phyloP scores from a whole-genome alignment of 2,329 filamentous ascomycete genomes.

The Colletotrichum higginsianum region DNA sequence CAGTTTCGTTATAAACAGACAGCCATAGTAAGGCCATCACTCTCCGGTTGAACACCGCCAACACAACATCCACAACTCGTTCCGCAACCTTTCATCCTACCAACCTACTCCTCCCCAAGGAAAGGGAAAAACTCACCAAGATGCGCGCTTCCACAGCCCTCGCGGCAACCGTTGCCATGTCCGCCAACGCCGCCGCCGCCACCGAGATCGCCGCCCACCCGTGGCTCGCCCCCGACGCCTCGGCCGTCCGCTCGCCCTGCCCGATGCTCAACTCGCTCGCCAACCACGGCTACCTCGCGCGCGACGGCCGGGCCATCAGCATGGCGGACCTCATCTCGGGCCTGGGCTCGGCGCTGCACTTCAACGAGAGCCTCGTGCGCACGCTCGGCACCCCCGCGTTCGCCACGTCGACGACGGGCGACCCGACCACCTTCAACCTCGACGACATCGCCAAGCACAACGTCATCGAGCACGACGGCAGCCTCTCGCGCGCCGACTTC shows the following conservation, averaged over 20 bases:
- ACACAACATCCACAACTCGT: neutral
- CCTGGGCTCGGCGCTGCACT: slow-evolving; percentile 43
- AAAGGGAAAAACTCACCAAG: neutral
- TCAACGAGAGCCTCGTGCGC: slow-evolving; percentile 38
- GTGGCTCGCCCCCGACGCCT: slow-evolving; percentile 26
- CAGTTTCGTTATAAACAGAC: neutral
- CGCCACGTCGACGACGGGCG: slow-evolving; percentile 41
- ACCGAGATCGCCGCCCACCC: slow-evolving; percentile 18
- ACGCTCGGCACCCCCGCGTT: slow-evolving; percentile 55
- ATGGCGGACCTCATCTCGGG: slow-evolving; percentile 42
- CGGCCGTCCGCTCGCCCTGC: slow-evolving; percentile 58
- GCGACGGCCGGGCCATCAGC: slow-evolving; percentile 43
- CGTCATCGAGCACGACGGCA: slow-evolving; percentile 53
- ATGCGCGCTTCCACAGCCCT: slow-evolving; percentile 38
- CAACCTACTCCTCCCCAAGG: too few relatives aligned
- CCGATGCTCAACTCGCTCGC: slow-evolving; percentile 47
- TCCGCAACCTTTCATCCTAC: neutral
- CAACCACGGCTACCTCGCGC: slow-evolving; percentile 46
- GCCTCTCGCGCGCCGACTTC: slow-evolving; percentile 49
- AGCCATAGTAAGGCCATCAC: slow-evolving; percentile 7
- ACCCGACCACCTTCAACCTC: slow-evolving; percentile 42
- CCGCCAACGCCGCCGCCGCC: slow-evolving; percentile 6
- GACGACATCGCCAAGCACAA: slow-evolving; percentile 38
- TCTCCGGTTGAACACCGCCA: neutral
- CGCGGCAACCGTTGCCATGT: slow-evolving; percentile 25